phyloP scores from a whole-genome alignment of 345 rosid species.

The Hibiscus trionum region DNA sequence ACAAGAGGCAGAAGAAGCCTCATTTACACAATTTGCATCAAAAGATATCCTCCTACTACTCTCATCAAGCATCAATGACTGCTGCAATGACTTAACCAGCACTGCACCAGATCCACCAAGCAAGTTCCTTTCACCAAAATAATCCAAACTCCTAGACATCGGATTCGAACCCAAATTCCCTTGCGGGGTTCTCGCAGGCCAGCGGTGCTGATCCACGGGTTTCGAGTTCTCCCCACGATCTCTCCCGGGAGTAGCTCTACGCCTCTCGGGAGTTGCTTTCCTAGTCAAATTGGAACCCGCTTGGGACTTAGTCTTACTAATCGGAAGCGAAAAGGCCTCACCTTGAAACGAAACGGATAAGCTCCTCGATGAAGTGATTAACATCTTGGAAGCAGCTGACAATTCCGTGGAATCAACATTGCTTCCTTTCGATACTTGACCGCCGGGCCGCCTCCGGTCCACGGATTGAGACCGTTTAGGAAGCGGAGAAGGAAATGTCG shows the following conservation, averaged over 20 bases:
- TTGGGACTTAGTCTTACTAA: constrained; percentile 63
- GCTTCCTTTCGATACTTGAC: not conserved
- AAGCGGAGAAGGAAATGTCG: constrained; percentile 31
- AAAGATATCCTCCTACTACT: constrained; percentile 29
- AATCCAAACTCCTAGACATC: constrained; percentile 20
- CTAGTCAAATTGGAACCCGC: constrained; percentile 27
- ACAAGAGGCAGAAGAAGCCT: constrained; percentile 1
- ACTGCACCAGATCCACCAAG: constrained; percentile 58
- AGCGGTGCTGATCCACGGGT: constrained; percentile 50
- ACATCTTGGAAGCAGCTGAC: constrained; percentile 32
- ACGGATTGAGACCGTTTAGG: constrained; percentile 18
- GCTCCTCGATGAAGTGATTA: constrained; percentile 76
- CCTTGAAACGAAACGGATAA: constrained; percentile 92
- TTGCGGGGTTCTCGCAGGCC: constrained; percentile 71
- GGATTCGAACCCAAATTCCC: constrained; percentile 26
- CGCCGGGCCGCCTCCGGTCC: not conserved
- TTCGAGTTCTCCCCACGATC: not conserved
- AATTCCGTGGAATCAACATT: not conserved
- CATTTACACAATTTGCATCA: constrained; percentile 32
- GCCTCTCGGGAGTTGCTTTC: constrained; percentile 56
- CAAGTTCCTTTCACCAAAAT: constrained; percentile 22
- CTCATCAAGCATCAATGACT: constrained; percentile 48
- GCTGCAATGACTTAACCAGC: constrained; percentile 20
- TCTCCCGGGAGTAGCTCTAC: constrained; percentile 45
- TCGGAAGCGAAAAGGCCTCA: constrained; percentile 74